Evolutionary conservation across 495 filamentous ascomycete genomes (phyloP), one percentile per base, ranked within the genome.

Genomic region (Lepraria neglecta): DNA sequence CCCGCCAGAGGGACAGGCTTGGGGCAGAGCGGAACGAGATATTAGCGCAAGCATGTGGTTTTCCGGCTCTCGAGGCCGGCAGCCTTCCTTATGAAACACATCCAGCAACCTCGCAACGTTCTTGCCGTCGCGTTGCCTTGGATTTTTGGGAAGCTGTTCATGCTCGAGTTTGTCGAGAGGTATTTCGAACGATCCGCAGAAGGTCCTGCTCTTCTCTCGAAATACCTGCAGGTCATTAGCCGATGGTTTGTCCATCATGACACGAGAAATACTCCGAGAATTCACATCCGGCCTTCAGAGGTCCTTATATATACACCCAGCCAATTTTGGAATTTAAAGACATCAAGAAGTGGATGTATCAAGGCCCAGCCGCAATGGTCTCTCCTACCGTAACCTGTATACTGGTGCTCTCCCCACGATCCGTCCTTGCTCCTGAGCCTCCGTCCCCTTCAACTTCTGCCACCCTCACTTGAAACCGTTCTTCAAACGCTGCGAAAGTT

Each of bases 141-240:
- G 56, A 17, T 58, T 45, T 19, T 45, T 31, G 42, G 42, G 33
- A 12, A 52, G 62, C 65, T 33, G 47, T 50, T 19, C 65, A 68
- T 65, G 60, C 59, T 64, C 24, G 24, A 64, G 52, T 53, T 53
- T 21, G 50, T 53, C 50, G 50, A 53, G 50, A n/a, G 50, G 50
- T 6, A 53, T 35, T 17, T 53, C 19, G 50, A 53, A 7, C 27
- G 50, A 53, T 15, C n/a, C 50, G 50, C 27, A 30, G 19, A 53
- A 53, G 5, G 50, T 53, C 19, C 50, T 7, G 50, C 50, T 53
- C 50, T 53, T 53, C n/a, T 53, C 50, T 53, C 27, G 27, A 53
- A 21, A 53, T 24, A 53, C 19, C 50, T 53, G 27, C 50, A 53
- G 31, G 50, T 53, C 50, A 1, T 53, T 53, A 21, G 27, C 10